Percentiles rank a stretch among this genome's conserved stretches.
Conservation (phyloP, 768 basidiomycete genomes). For the Tubosaeta sp. region DNA sequence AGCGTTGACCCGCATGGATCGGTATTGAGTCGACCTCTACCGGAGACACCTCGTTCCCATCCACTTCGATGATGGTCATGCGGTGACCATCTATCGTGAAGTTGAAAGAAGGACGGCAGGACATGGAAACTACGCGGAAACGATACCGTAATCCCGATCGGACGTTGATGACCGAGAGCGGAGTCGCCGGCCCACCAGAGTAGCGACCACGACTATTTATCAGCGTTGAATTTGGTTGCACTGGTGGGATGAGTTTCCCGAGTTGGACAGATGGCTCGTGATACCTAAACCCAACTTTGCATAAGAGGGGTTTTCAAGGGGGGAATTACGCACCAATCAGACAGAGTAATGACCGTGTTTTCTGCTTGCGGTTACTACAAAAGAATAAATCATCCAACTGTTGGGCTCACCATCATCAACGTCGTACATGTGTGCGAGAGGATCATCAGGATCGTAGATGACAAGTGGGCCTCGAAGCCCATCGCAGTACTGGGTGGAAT, state of each 20-base stretch:
- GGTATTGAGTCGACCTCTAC: slow-evolving; percentile 36
- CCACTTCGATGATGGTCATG: slow-evolving; percentile 48
- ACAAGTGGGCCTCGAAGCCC: slow-evolving; percentile 36
- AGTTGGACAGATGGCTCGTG: slow-evolving; percentile 24
- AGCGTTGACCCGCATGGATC: slow-evolving; percentile 32
- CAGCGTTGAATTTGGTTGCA: slow-evolving; percentile 35
- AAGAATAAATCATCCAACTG: background rate
- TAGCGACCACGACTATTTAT: slow-evolving; percentile 50
- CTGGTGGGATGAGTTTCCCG: slow-evolving; percentile 5
- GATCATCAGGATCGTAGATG: slow-evolving; percentile 39
- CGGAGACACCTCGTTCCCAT: slow-evolving; percentile 39
- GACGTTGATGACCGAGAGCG: slow-evolving; percentile 43
- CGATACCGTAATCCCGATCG: slow-evolving; percentile 40
- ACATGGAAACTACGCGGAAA: slow-evolving; percentile 45
- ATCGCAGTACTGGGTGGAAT: slow-evolving; percentile 32
- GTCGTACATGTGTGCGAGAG: slow-evolving; percentile 36
- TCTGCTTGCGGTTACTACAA: slow-evolving; percentile 13
- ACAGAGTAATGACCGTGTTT: slow-evolving; percentile 40
- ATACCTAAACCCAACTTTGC: slow-evolving; percentile 26
- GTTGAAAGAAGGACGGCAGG: slow-evolving; percentile 38
- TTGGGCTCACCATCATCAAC: slow-evolving; percentile 37
- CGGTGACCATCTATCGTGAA: slow-evolving; percentile 42
- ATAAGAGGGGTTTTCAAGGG: background rate
- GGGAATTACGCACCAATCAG: slow-evolving; percentile 34
- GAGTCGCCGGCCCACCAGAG: slow-evolving; percentile 32